Base-by-base conservation (phyloP, 2,329 filamentous ascomycete genomes). In the Exophiala bonariae region DNA sequence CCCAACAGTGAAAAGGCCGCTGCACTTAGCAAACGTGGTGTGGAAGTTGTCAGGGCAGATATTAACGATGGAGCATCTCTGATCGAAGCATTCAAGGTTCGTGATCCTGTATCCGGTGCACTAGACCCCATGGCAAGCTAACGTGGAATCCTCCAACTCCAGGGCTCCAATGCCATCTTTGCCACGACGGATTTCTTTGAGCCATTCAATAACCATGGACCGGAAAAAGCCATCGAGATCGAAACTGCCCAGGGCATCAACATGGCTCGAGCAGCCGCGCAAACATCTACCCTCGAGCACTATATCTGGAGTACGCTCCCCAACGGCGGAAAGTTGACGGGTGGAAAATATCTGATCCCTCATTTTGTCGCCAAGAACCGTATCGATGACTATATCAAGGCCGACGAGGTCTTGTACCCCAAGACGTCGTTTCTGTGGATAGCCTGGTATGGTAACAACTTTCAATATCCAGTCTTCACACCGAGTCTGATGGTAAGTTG, bases 271-370 rank as follows among this genome's bases (percentile, higher is more conserved):
- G 72, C 72, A 2, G 73, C 73, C 1, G 61, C 66, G 0, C 49
- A 56, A 6, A 69, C 61, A 0, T 11, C 55, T 0, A 66, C 68
- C 0, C 62, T 77, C 1, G 59, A 71, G 44, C 70, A 75, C 49
- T 76, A 68, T 54, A 62, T 76, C 44, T 75, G 71, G 70, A 72
- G 67, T 6, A 75, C 73, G 0, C 61, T 73, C 4, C 73, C 73
- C 1, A 64, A 66, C 28, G 57, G 63, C 4, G 57, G 52, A 26
- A 54, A 48, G 10, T 59, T 67, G 13, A 63, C 63, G 4, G 48
- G 52, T 1, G 70, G 71, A 1, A 64, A 66, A 38, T 47, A 59
- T 2, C 28, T 57, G 3, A 62, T 72, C 0, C 67, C 70, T 1
- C 71, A 76, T 48, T 72, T 71, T 49, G 69, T 69, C n/a, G 65